Evolutionary conservation across 805 yeast species (phyloP), one percentile per base, ranked within the genome.

Genomic region (Wickerhamiella galacta): DNA sequence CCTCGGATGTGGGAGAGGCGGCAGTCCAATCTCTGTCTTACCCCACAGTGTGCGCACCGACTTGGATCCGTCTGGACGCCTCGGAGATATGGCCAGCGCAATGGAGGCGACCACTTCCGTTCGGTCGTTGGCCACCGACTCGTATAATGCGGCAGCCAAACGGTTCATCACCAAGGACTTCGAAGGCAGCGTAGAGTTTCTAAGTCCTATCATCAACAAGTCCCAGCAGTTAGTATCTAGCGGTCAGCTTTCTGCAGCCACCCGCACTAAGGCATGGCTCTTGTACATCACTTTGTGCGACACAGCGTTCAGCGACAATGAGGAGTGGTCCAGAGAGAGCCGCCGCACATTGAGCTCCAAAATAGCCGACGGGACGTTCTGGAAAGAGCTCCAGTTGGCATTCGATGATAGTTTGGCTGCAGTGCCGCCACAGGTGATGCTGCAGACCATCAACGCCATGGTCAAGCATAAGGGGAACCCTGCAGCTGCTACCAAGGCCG

Each of bases 121-220:
- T n/a, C 26, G 27, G 20, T 23, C 28, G 16, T 22, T 32, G 17
- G 35, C 35, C 10, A 27, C 35, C 2, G 35, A 32, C 7, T 27
- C 24, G 32, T 34, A 29, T 30, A 25, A 30, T 16, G 14, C 30
- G 8, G 36, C 36, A 9, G 32, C 36, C n/a, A 29, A 30, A 17
- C 24, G 28, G 20, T 34, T 34, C 12, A 30, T 34, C 4, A 30
- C 36, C 5, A 26, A 26, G 2, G 33, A 34, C 18, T 34, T 34
- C 17, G 18, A 21, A 6, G 33, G 19, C 3, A 20, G 33, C 26
- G 19, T 22, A 17, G 26, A 29, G 23, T 23, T 34, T 10, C 11
- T 30, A 8, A 16, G 30, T 15, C 36, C 36, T 6, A 15, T 34
- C 9, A 24, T 30, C 12, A n/a, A 20, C 20, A 28, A 25, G 29